Evolutionary conservation across 177 flowering plant genomes (phyloP).

Genomic region (Vitis hybrid): DNA sequence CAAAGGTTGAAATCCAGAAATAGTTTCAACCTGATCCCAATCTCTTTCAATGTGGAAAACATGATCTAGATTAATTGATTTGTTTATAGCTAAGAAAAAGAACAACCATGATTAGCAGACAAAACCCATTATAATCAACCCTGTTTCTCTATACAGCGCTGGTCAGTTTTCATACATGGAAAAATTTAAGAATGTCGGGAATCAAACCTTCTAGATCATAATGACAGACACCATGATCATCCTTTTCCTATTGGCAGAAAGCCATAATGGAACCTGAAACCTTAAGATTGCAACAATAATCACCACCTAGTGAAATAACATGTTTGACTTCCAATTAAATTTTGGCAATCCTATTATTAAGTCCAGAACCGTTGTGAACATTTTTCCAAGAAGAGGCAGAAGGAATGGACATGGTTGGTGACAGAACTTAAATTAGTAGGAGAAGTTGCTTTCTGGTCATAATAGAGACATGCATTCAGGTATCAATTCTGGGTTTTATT

Average conservation of each 20-base stretch:
- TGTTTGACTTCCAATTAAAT: background rate
- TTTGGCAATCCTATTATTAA: background rate
- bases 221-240: background rate
- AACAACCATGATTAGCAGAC: background rate
- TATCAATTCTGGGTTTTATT: background rate
- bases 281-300: background rate
- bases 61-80: background rate
- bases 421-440: background rate
- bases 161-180: background rate
- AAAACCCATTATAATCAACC: background rate
- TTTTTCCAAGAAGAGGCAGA: background rate
- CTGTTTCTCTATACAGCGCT: no score
- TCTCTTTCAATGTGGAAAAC: background rate
- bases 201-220: constrained; percentile 11
- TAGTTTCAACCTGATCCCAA: background rate
- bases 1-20: no score
- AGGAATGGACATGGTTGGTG: background rate
- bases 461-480: constrained; percentile 1
- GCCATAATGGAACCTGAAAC: constrained; percentile 2
- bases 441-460: background rate
- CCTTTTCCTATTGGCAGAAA: constrained; percentile 8
- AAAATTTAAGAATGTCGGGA: constrained; percentile 15
- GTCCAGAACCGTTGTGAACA: background rate
- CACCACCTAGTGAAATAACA: background rate
- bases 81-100: background rate